Base-by-base conservation (phyloP, 2,329 filamentous ascomycete species). In the Sarocladiaceae sp. region DNA sequence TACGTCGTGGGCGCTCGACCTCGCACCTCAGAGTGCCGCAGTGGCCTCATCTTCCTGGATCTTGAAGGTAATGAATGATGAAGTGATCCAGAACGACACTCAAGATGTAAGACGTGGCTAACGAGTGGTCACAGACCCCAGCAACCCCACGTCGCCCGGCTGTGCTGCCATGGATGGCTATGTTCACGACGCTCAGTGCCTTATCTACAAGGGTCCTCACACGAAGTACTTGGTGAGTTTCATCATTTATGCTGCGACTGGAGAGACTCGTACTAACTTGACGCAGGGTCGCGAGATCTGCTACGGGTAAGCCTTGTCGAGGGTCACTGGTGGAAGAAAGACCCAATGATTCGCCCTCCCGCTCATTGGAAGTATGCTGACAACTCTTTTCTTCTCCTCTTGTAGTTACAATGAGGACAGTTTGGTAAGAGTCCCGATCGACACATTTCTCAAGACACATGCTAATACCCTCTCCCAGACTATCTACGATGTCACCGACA, bases 121-220 rank as follows among this genome's bases (percentile, higher is more conserved):
- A 19, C 10, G 7, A 18, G 6, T 33, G 19, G 12, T n/a, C 6
- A 13, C 13, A 39, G 43, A 79, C 50, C 66, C 74, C 11, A 59
- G 68, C 6, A 77, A 76, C 47, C 72, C 76, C 4, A 70, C 63
- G 12, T 69, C 64, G 18, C 70, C 73, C 6, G 77, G 76, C 33
- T 80, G 76, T 53, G 71, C 72, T 6, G 64, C 68, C 16, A 54
- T 66, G 15, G 76, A 80, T 54, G 76, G 75, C 29, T 80, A 81
- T 55, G 75, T 80, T 12, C 76, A 81, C 56, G 76, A 80, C 51
- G 76, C 76, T 2, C 76, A 81, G 58, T 80, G 76, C 55, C 60
- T 81, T 31, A 67, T 72, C 47, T 76, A 76, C 60, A 66, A 65
- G 15, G 72, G 73, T 0, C 72, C 73, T 15, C 40, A 47, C 18